Evolutionary conservation across 2,329 filamentous ascomycete genomes (phyloP).

Genomic region (Apiospora sp.): DNA sequence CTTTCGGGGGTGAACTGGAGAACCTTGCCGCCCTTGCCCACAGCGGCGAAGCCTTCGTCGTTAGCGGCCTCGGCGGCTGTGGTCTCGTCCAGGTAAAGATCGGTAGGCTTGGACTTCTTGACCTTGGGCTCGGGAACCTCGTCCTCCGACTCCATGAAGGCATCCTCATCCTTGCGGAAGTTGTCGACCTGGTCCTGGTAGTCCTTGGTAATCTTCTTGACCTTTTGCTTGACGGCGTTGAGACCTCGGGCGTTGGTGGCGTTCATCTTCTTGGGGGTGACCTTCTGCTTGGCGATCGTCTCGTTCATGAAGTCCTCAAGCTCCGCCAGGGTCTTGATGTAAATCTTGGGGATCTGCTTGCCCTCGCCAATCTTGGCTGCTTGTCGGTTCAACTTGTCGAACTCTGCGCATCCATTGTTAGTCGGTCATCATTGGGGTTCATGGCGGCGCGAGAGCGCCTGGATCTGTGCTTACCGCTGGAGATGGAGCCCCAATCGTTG

Average conservation of each 20-base stretch:
- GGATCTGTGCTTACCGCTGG: constrained; percentile 69
- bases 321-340: constrained; percentile 92
- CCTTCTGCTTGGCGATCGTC: constrained; percentile 93
- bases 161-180: constrained; percentile 85
- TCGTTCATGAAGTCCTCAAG: constrained; percentile 95
- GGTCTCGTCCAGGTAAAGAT: constrained; percentile 54
- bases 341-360: constrained; percentile 85
- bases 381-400: constrained; percentile 92
- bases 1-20: constrained; percentile 95
- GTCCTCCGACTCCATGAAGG: constrained; percentile 85
- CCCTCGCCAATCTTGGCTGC: constrained; percentile 79
- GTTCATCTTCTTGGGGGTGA: constrained; percentile 98
- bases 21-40: constrained; percentile 88
- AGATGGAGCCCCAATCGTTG: constrained; percentile 94
- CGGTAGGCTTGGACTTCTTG: constrained; percentile 60
- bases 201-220: constrained; percentile 99
- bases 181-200: constrained; percentile 86
- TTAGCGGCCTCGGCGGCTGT: constrained; percentile 55
- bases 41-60: constrained; percentile 87
- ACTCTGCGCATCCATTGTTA: constrained; percentile 66
- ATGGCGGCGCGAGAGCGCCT: background rate
- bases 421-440: constrained; percentile 20
- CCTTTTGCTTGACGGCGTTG: constrained; percentile 96
- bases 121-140: constrained; percentile 66
- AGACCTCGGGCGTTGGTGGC: constrained; percentile 91